These are phyloP conservation scores for Rhynchospora tenuis DNA, from an alignment of 176 grass and related monocot species.

Conservation along the genomic window DNA sequence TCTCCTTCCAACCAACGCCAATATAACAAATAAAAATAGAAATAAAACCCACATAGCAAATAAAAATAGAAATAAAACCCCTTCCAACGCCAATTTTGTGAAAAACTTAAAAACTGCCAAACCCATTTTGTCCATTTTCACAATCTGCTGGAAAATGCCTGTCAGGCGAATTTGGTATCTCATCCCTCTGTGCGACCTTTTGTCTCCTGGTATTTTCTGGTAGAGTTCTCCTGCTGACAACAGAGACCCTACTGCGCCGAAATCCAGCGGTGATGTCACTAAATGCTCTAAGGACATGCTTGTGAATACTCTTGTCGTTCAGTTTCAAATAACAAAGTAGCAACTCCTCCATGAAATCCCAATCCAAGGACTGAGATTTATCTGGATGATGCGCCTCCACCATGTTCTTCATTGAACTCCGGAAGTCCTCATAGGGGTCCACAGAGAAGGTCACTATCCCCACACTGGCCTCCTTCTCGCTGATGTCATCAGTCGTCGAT, in stretches of 20 bases:
- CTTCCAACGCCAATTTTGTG: neutral
- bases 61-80: neutral
- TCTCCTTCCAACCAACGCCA: neutral
- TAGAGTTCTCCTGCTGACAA: slow-evolving; percentile 15
- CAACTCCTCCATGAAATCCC: slow-evolving; percentile 82
- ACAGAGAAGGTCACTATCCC: slow-evolving; percentile 50
- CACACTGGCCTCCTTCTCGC: neutral
- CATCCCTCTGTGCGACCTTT: slow-evolving; percentile 10
- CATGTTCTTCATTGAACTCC: slow-evolving; percentile 58
- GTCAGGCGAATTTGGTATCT: neutral
- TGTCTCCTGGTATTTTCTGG: neutral
- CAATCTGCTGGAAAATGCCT: neutral
- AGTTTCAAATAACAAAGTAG: slow-evolving; percentile 74
- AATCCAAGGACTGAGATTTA: slow-evolving; percentile 41
- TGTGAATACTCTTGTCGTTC: slow-evolving; percentile 67
- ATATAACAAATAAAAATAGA: no score
- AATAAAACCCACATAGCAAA: neutral
- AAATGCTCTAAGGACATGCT: slow-evolving; percentile 61
- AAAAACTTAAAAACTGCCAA: neutral
- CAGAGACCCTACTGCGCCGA: neutral
- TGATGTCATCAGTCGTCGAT: neutral
- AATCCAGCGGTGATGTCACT: slow-evolving; percentile 45
- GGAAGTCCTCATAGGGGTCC: slow-evolving; percentile 63
- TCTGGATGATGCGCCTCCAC: slow-evolving; percentile 38
- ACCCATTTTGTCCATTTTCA: neutral